Evolutionary conservation across 2,329 filamentous ascomycete genomes (phyloP).

Genomic region (Pyrenochaeta sp.): DNA sequence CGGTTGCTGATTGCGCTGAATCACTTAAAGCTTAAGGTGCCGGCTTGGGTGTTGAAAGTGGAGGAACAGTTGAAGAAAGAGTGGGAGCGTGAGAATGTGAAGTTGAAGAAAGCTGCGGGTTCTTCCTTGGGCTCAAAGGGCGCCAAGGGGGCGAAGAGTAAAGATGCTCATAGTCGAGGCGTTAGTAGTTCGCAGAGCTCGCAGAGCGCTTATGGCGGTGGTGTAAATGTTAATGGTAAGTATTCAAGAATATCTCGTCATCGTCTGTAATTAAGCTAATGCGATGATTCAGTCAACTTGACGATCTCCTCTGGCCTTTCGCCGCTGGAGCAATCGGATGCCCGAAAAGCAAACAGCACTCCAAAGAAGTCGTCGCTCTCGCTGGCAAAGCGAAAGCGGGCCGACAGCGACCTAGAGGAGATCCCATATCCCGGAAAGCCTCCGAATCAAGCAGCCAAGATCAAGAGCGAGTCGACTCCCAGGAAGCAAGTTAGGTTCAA

Average conservation of each 20-base stretch:
- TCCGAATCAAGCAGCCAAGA: background rate
- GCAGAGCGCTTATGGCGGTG: background rate
- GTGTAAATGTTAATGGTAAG: slow-evolving; percentile 24
- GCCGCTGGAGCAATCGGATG: background rate
- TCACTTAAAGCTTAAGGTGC: slow-evolving; percentile 58
- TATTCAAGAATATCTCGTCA: background rate
- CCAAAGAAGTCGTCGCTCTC: slow-evolving; percentile 1
- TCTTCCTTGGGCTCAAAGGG: background rate
- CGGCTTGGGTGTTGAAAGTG: slow-evolving; percentile 57
- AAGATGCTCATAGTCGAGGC: background rate
- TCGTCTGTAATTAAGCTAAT: background rate
- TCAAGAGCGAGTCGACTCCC: background rate
- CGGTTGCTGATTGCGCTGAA: slow-evolving; percentile 66
- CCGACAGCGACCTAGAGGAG: background rate
- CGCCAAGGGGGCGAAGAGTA: background rate
- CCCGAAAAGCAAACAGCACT: background rate
- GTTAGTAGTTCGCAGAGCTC: background rate
- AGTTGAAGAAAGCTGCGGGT: background rate
- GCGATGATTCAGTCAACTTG: slow-evolving; percentile 10
- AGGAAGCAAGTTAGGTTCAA: slow-evolving; percentile 10
- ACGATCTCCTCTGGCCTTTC: background rate
- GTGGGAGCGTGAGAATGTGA: slow-evolving; percentile 55
- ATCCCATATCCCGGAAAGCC: background rate
- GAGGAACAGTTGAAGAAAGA: slow-evolving; percentile 67
- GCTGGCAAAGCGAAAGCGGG: slow-evolving; percentile 12